Base-by-base conservation (phyloP, 352 stramenopile species). In the Pythium chondricola region DNA sequence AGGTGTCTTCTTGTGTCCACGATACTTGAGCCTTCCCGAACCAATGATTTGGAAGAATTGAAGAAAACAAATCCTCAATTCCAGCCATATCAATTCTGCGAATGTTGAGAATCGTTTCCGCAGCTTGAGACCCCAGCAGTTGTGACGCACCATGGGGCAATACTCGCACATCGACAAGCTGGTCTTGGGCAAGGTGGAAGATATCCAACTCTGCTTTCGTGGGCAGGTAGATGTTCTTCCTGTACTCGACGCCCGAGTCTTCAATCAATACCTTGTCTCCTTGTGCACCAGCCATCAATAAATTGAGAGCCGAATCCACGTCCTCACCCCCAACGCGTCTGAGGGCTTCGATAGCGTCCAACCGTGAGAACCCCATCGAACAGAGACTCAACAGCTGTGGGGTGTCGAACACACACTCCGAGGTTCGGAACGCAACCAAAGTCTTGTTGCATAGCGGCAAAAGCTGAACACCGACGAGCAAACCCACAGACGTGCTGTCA, bases 351-450 rank as follows among this genome's bases (percentile, higher is more conserved):
- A 63, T 49, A 10, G 67, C 68, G 44, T 85, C 63, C 18, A 74
- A 53, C 18, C 70, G 57, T 9, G 71, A 70, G 56, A 88, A 88
- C 4, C 74, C 69, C 77, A 88, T 88, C 9, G 71, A 75, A 32
- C 67, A 70, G 20, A 88, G 85, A 59, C 18, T 71, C 61, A 16
- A 88, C 57, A n/a, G n/a, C n/a, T n/a, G n/a, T n/a, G n/a, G n/a
- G n/a, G n/a, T n/a, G n/a, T 38, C 63, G 51, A 14, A 49, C 39
- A 14, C 42, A 50, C 2, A n/a, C n/a, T n/a, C n/a, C n/a, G 43
- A 35, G 16, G 38, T 56, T n/a, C 63, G 33, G 63, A 86, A 84
- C 20, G 43, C 47, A 27, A 36, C 52, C 31, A 88, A 38, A 24
- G 52, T 67, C 33, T 69, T 62, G 65, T 88, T 61, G 41, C 71